Base-by-base conservation (phyloP, 2,329 filamentous ascomycete genomes). In the Pezicula neosporulosa region DNA sequence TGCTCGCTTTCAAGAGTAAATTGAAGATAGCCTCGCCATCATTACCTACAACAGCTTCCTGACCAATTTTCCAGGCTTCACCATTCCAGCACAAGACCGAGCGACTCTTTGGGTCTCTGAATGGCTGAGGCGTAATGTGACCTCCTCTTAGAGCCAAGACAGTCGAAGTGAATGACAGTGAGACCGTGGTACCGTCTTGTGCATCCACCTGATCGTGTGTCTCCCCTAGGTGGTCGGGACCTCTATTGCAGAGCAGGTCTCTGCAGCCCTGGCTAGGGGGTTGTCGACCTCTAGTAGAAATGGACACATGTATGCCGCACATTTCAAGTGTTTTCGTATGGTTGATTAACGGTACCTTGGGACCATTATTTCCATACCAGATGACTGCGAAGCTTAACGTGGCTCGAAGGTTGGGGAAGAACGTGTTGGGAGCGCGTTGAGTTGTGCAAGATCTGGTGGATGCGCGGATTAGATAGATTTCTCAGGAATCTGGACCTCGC, bases 81-180 rank as follows among this genome's bases (percentile, higher is more conserved):
- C 94, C 94, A 65, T 99, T 99, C 94, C 94, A 99, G 77, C 93
- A 97, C 2, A 99, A 76, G 1, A 89, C 74, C 1, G 86, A 90
- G 4, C 77, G 76, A 0, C 77, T 78, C 0, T 60, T 56, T 3
- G 65, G 36, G 57, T 87, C 80, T 39, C 78, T 68, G 4, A 96
- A 78, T 2, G 94, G 94, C 67, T 97, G 94, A 33, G 72, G 66
- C 6, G 85, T 82, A 46, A 94, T 66, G 55, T 81, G 75, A 46
- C 83, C 79, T 24, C 93, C 93, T 60, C 94, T 83, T n/a, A 99
- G 75, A 4, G 91, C 85, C n/a, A 97, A 80, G 1, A 99, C 93
- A 0, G 91, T 95, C 6, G 93, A 94, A 12, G 83, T 80, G 63
- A 95, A 87, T 15, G 75, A 78, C 54, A 93, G 60, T 58, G 73